Conservation (phyloP, 345 rosid species). For the Pelargonium nanum region DNA sequence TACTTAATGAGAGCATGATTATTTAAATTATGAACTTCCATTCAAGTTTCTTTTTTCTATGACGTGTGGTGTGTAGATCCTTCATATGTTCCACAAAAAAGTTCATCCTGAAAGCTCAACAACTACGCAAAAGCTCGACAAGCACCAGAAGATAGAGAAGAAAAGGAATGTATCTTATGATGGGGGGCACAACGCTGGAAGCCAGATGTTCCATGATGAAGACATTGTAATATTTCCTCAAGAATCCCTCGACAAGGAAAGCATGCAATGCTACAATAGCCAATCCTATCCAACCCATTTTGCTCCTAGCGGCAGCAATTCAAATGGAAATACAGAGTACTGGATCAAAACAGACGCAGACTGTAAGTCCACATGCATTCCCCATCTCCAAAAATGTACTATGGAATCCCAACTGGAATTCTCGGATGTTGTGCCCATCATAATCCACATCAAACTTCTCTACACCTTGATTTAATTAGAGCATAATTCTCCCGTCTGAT, state of each 20-base stretch:
- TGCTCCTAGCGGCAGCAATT: conserved; percentile 30
- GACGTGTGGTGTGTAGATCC: conserved; percentile 33
- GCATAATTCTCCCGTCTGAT: background rate
- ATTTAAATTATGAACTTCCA: background rate
- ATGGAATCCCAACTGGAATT: too few relatives aligned
- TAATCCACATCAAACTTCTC: background rate
- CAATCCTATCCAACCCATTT: conserved; percentile 37
- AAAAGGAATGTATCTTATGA: conserved; percentile 22
- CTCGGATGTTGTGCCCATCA: too few relatives aligned
- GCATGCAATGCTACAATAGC: conserved; percentile 32
- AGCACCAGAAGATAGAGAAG: conserved; percentile 25
- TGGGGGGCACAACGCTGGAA: conserved; percentile 21
- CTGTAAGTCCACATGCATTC: conserved; percentile 61
- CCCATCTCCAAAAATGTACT: too few relatives aligned
- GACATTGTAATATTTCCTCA: conserved; percentile 34
- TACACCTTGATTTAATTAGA: background rate
- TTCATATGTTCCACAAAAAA: conserved; percentile 68
- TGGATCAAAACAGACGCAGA: conserved; percentile 85
- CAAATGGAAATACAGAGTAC: conserved; percentile 57
- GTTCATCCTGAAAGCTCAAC: conserved; percentile 69
- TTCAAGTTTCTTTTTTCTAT: conserved; percentile 3
- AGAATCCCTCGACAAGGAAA: conserved; percentile 21
- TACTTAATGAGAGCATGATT: background rate
- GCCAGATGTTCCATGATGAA: conserved; percentile 28
- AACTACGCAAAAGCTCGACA: conserved; percentile 21